Evolutionary conservation across 148 eudicot species (phyloP).

Genomic region (Chenopodium suecicum): DNA sequence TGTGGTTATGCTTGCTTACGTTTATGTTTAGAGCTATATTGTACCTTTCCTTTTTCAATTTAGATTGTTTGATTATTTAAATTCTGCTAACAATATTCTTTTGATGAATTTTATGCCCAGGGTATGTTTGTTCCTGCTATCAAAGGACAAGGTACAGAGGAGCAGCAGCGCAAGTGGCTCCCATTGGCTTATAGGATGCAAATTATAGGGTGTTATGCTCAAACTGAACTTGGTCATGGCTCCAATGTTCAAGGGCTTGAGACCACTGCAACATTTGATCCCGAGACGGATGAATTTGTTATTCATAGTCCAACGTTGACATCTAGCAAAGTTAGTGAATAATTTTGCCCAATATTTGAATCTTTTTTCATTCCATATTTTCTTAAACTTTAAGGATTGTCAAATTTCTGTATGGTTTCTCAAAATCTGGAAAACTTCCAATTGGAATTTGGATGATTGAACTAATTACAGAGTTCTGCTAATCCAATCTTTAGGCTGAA

Average conservation of each 20-base stretch:
- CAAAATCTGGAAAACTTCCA: neutral
- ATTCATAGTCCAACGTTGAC: conserved; percentile 93
- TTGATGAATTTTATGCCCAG: conserved; percentile 32
- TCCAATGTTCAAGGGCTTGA: conserved; percentile 99
- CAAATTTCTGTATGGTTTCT: neutral
- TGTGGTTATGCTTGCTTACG: neutral
- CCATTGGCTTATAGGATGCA: conserved; percentile 90
- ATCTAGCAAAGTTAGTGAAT: conserved; percentile 76
- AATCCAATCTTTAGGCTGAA: neutral
- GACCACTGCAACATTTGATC: conserved; percentile 98
- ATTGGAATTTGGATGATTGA: neutral
- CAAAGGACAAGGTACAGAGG: conserved; percentile 94
- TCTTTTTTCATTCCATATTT: neutral
- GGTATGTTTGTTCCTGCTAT: conserved; percentile 97
- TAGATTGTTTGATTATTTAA: neutral
- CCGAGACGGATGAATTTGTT: conserved; percentile 79
- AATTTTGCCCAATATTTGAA: neutral
- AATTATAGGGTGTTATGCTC: conserved; percentile 97
- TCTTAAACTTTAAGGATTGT: neutral
- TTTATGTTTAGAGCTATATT: neutral
- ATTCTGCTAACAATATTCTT: neutral
- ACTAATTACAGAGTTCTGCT: neutral
- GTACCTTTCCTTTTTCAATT: neutral
- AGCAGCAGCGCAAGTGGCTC: conserved; percentile 90
- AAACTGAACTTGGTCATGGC: conserved; percentile 99